Conservation (phyloP, 768 basidiomycete genomes). For the Hericium coralloides region DNA sequence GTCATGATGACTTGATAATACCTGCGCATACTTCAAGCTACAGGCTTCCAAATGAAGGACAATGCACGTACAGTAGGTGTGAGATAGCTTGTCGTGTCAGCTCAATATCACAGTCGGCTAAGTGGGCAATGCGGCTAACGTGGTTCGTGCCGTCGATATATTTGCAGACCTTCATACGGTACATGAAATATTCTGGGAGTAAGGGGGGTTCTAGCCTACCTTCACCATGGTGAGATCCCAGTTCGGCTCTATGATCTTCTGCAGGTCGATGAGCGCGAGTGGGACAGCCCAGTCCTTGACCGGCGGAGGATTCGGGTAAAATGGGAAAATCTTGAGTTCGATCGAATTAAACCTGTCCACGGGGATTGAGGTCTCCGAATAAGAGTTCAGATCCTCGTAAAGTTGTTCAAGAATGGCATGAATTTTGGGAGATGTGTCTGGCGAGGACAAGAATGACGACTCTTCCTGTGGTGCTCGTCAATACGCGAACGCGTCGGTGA, state of each 20-base stretch:
- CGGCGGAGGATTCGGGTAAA: constrained; percentile 86
- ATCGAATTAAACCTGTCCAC: constrained; percentile 92
- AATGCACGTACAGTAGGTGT: constrained; percentile 70
- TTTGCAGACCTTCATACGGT: constrained; percentile 49
- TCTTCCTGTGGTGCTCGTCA: constrained; percentile 51
- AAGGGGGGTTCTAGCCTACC: constrained; percentile 29
- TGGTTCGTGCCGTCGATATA: constrained; percentile 90
- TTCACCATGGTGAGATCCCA: constrained; percentile 96
- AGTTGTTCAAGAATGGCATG: constrained; percentile 89
- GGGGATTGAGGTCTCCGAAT: constrained; percentile 89
- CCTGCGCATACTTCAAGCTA: constrained; percentile 28
- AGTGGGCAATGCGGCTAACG: constrained; percentile 81
- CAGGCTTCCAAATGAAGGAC: background rate
- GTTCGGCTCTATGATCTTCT: constrained; percentile 74
- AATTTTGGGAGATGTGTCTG: constrained; percentile 55
- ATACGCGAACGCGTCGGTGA: background rate
- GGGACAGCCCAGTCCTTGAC: constrained; percentile 97
- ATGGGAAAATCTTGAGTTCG: constrained; percentile 93
- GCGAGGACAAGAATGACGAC: constrained; percentile 76
- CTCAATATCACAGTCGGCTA: constrained; percentile 81
- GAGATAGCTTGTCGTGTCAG: constrained; percentile 82
- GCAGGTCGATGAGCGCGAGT: constrained; percentile 76
- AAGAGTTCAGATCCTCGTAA: constrained; percentile 95
- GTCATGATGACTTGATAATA: constrained; percentile 97
- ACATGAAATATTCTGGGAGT: background rate